Conservation (phyloP, 768 basidiomycete species). For the Epithele typhae region DNA sequence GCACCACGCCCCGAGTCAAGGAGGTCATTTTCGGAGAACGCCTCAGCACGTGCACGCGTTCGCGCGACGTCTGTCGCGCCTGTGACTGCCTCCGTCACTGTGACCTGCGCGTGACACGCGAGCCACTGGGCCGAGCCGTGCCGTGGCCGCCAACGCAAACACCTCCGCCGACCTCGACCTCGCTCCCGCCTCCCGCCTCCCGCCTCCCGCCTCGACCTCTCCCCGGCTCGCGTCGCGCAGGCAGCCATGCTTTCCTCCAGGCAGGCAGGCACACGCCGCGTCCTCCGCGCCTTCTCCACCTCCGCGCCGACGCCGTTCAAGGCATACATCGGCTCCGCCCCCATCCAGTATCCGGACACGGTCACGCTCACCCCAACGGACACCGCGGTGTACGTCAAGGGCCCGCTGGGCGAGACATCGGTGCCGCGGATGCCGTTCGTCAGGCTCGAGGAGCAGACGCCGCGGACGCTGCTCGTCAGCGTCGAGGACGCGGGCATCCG, state of each 20-base stretch:
- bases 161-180: background rate
- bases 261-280: constrained; percentile 16
- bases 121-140: background rate
- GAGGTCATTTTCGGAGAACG: constrained; percentile 11
- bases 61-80: constrained; percentile 3
- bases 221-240: background rate
- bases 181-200: too few species aligned
- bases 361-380: constrained; percentile 35
- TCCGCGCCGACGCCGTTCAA: constrained; percentile 31
- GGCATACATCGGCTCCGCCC: constrained; percentile 46
- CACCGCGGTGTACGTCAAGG: constrained; percentile 47
- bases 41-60: constrained; percentile 17
- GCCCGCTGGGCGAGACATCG: constrained; percentile 49
- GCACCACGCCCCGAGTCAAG: constrained; percentile 10
- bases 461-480: constrained; percentile 31
- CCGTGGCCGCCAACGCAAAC: background rate
- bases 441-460: constrained; percentile 31
- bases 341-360: constrained; percentile 48
- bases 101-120: constrained; percentile 2
- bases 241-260: constrained; percentile 10
- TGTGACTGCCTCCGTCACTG: constrained; percentile 8
- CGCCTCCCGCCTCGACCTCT: constrained; percentile 1
- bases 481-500: constrained; percentile 63
- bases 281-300: constrained; percentile 42
- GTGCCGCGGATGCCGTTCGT: constrained; percentile 48